Base-by-base conservation (phyloP, 1,284 basidiomycete genomes). In the Sanghuangporus weigelae region DNA sequence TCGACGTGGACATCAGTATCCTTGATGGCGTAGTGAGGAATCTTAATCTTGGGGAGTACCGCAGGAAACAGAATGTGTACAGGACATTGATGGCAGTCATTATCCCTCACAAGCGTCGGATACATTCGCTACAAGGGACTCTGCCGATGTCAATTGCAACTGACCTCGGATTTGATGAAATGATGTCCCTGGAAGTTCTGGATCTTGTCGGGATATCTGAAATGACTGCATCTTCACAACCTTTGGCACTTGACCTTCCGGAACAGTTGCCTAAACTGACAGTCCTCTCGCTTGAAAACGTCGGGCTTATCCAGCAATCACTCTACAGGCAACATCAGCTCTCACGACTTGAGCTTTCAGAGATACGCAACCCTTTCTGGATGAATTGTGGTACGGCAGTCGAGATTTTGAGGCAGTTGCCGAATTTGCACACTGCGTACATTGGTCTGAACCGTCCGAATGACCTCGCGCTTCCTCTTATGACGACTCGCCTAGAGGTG, bases 291-390 rank as follows among this genome's bases (percentile, higher is more conserved):
- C 51, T 62, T 16, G 51, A 62, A 49, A 56, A 36, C 35, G 10
- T 62, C 12, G 60, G 51, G 31, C 60, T 62, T 31, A 31, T 46
- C 26, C 40, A 55, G 3, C 16, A 31, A 21, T 55, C 53, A 7
- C 60, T 62, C 21, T 26, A 51, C 12, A 54, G 53, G 3, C 60
- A 62, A 36, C 5, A 19, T 21, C 60, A 62, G 21, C 50, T 62
- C 23, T 55, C 60, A 40, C 53, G 53, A 10, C 53, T 62, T 10
- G 60, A 62, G 46, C 60, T 62, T 55, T 62, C 60, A 39, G 53
- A 56, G 40, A 60, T 60, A 53, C 53, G 60, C 16, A 56, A 56
- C 21, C 60, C 60, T 0, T 51, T 39, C 19, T 55, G 60, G 53
- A 55, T 62, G 53, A 36, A 48, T 31, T 56, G 51, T 23, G 19